These are phyloP conservation scores for Setaria italica DNA, from an alignment of 202 grass and related monocot genomes.

Conservation along the genomic window DNA sequence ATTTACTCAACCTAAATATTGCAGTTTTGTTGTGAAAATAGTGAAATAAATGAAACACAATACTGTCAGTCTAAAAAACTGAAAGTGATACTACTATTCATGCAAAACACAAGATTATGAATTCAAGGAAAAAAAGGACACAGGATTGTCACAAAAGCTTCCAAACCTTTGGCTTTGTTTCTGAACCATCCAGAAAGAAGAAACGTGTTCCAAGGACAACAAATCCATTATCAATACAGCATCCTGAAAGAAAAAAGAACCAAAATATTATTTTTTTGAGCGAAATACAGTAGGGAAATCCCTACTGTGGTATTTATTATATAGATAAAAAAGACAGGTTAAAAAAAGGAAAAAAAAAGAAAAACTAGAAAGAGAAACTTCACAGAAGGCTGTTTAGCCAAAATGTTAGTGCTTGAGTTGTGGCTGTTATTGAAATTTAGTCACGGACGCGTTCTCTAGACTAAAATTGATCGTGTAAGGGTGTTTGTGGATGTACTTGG, in stretches of 20 bases:
- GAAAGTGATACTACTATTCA: slow-evolving; percentile 19
- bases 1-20: neutral
- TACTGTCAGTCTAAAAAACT: neutral
- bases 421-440: too few species aligned
- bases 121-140: neutral
- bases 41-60: neutral
- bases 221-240: slow-evolving; percentile 86
- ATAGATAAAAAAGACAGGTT: too few species aligned
- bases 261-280: slow-evolving; percentile 7
- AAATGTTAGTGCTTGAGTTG: too few species aligned
- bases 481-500: too few species aligned
- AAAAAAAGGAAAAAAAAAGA: too few species aligned
- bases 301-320: too few species aligned
- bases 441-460: too few species aligned
- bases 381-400: too few species aligned
- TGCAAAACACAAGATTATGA: neutral
- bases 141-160: neutral
- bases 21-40: neutral
- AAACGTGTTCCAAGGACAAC: slow-evolving; percentile 66
- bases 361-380: too few species aligned
- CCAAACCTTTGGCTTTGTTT: slow-evolving; percentile 82
- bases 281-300: too few species aligned
- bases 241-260: slow-evolving; percentile 64
- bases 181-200: slow-evolving; percentile 97
- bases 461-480: too few species aligned